Base-by-base conservation (phyloP, 2,329 filamentous ascomycete genomes). In the Hypomyces rosellus region DNA sequence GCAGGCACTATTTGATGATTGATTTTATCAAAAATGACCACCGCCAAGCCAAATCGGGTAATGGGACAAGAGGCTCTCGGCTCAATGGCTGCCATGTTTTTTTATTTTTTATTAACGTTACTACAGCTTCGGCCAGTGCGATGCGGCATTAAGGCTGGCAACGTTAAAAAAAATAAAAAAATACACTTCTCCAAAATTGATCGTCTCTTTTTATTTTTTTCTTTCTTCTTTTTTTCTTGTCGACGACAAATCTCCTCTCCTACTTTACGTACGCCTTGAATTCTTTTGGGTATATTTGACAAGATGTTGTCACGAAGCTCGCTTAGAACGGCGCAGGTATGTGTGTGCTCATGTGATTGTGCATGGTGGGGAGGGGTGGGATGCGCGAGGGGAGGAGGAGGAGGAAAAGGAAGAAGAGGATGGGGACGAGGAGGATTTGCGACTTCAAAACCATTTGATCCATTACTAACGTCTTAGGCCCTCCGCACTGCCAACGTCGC, bases 221-320 rank as follows among this genome's bases (percentile, higher is more conserved):
- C 25, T 18, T 15, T 41, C 55, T 54, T 15, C 46, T 40, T 46
- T 18, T n/a, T 33, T 33, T 46, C 8, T 13, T 42, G 15, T 14
- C 33, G 45, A 8, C 15, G 9, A 9, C 39, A 38, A 48, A 34
- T 45, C 65, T 76, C 45, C 16, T 37, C 45, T 42, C 49, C 18
- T 46, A 40, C 45, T 48, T 20, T 53, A 22, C 46, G 14, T 50
- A 46, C 37, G 43, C 50, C 57, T 51, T 13, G 20, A 20, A 20
- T 47, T 43, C 12, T 45, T 4, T 15, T 20, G 36, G 36, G 6
- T 16, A 16, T n/a, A 38, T 36, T 37, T 48, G 39, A 46, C 66
- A 77, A 62, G 57, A 82, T 82, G 79, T 65, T 82, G 69, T 81
- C 78, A 67, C 76, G 77, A 70, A 75, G 74, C 70, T 77, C 78